Percentiles rank a stretch among this genome's conserved stretches.
Evolutionary conservation across 2,329 filamentous ascomycete genomes (phyloP).

Genomic region (Xylariaceae sp.): DNA sequence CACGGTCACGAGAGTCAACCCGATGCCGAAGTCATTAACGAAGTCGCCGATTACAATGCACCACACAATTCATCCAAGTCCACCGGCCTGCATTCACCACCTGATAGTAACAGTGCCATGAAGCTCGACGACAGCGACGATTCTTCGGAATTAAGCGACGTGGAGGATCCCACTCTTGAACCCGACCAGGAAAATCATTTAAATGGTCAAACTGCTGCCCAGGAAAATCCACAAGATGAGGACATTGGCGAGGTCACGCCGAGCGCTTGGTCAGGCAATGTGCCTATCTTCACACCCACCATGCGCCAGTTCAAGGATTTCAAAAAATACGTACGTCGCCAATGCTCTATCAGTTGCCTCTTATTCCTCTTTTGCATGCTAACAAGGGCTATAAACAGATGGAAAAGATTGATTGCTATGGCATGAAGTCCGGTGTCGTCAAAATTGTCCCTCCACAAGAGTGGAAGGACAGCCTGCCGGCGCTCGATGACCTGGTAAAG

Average conservation of each 20-base stretch:
- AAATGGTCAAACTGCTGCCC: constrained; percentile 6
- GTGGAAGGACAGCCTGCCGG: constrained; percentile 79
- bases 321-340: constrained; percentile 68
- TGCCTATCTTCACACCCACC: constrained; percentile 91
- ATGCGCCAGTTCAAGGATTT: constrained; percentile 96
- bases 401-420: constrained; percentile 83
- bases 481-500: constrained; percentile 81
- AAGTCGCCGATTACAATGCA: constrained; percentile 11
- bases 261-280: constrained; percentile 83
- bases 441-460: constrained; percentile 91
- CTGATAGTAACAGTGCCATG: constrained; percentile 56
- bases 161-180: constrained; percentile 46
- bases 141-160: constrained; percentile 59
- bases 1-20: constrained; percentile 6
- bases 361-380: constrained; percentile 23
- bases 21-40: constrained; percentile 11
- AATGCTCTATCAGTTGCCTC: neutral
- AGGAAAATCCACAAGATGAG: constrained; percentile 35
- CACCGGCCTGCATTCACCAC: constrained; percentile 55
- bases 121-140: constrained; percentile 54
- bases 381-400: constrained; percentile 43
- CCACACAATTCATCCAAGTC: constrained; percentile 35
- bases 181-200: constrained; percentile 20
- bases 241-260: constrained; percentile 76
- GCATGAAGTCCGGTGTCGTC: constrained; percentile 95